phyloP scores from a whole-genome alignment of 2,329 filamentous ascomycete genomes.

The Colletotrichum sp. region DNA sequence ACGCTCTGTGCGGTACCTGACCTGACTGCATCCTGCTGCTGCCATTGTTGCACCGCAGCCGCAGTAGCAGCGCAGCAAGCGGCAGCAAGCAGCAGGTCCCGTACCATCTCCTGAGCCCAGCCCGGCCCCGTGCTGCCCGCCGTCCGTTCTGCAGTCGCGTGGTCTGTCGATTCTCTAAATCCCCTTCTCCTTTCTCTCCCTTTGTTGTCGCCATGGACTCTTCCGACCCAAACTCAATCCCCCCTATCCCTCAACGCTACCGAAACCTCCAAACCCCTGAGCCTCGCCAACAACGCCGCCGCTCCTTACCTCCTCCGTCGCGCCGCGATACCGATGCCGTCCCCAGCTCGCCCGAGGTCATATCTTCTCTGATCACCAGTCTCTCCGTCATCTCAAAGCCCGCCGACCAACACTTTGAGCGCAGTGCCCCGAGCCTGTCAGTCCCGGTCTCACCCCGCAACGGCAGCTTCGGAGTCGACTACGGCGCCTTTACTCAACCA shows the following conservation, averaged over 20 bases:
- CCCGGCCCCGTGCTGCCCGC: neutral
- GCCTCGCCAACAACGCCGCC: slow-evolving; percentile 3
- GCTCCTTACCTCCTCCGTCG: slow-evolving; percentile 20
- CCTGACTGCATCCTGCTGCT: neutral
- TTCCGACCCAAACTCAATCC: slow-evolving; percentile 14
- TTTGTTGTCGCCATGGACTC: slow-evolving; percentile 19
- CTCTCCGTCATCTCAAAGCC: slow-evolving; percentile 72
- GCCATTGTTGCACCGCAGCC: slow-evolving; percentile 1
- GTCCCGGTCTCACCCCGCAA: slow-evolving; percentile 42
- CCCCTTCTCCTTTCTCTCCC: neutral
- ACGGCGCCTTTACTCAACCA: slow-evolving; percentile 66
- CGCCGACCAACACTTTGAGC: slow-evolving; percentile 73
- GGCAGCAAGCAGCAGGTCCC: neutral
- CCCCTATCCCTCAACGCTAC: slow-evolving; percentile 23
- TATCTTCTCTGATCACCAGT: slow-evolving; percentile 72
- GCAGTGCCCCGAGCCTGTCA: slow-evolving; percentile 42
- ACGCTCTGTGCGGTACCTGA: neutral
- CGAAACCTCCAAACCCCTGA: slow-evolving; percentile 21
- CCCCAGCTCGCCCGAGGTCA: slow-evolving; percentile 71
- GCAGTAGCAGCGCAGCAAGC: neutral
- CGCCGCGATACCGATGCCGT: slow-evolving; percentile 32
- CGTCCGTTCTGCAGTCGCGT: slow-evolving; percentile 8
- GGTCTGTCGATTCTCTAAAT: neutral
- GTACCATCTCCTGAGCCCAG: slow-evolving; percentile 12
- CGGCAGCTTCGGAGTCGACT: slow-evolving; percentile 74